Evolutionary conservation across 192 early-diverging fungal genomes (phyloP).

Genomic region (Entophlyctis helioformis): DNA sequence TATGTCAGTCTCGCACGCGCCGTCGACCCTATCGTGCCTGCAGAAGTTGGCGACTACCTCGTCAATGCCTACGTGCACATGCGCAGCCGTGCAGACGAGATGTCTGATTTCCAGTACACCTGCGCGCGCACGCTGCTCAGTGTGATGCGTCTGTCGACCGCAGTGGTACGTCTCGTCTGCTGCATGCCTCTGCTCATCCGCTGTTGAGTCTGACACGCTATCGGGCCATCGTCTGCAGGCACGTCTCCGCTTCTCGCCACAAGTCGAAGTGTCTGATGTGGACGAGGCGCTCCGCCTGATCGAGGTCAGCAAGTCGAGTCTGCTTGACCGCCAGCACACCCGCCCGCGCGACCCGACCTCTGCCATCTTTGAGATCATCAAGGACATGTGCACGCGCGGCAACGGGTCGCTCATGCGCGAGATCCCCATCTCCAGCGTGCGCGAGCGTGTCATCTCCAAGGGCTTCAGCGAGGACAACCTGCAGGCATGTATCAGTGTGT

Average conservation of each 20-base stretch:
- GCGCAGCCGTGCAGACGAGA: constrained; percentile 32
- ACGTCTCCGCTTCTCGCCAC: constrained; percentile 58
- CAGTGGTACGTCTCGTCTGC: constrained; percentile 24
- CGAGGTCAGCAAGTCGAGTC: constrained; percentile 80
- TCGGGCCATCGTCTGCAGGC: constrained; percentile 35
- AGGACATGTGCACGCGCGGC: constrained; percentile 49
- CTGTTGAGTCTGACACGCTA: no score
- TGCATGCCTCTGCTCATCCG: no score
- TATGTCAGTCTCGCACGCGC: no score
- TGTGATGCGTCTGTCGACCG: constrained; percentile 72
- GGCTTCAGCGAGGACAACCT: constrained; percentile 72
- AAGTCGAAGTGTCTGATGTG: constrained; percentile 61
- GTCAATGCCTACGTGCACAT: constrained; percentile 75
- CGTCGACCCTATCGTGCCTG: constrained; percentile 60
- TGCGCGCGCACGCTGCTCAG: constrained; percentile 77
- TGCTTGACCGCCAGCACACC: constrained; percentile 47
- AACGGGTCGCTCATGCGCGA: constrained; percentile 33
- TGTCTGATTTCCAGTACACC: constrained; percentile 61
- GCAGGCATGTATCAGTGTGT: constrained; percentile 55
- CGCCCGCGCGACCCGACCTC: constrained; percentile 41
- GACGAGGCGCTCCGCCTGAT: constrained; percentile 80
- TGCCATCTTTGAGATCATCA: constrained; percentile 69
- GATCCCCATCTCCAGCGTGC: constrained; percentile 49
- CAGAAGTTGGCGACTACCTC: constrained; percentile 70
- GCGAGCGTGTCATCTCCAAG: constrained; percentile 58